These are phyloP conservation scores for Fusarium dlaminii DNA, from an alignment of 2,329 filamentous ascomycete species.

Conservation along the genomic window DNA sequence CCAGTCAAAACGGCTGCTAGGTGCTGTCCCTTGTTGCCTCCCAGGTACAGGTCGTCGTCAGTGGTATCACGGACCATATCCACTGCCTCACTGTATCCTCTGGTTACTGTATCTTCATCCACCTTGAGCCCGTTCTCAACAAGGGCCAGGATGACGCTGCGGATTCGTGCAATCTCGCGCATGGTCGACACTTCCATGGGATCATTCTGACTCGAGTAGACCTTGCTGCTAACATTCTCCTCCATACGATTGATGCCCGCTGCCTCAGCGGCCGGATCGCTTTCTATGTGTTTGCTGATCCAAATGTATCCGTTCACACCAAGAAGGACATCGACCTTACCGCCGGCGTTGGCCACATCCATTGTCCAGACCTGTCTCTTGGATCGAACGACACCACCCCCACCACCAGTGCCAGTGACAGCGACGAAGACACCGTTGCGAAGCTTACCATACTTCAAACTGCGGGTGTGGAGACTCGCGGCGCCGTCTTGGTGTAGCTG, in stretches of 20 bases:
- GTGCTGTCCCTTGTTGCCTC: conserved; percentile 64
- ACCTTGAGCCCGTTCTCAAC: conserved; percentile 85
- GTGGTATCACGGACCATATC: conserved; percentile 74
- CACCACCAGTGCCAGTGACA: conserved; percentile 84
- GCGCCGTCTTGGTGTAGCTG: conserved; percentile 85
- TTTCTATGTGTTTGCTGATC: conserved; percentile 85
- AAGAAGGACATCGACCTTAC: conserved; percentile 83
- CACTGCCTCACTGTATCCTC: conserved; percentile 82
- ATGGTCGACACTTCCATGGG: conserved; percentile 79
- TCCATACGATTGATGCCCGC: conserved; percentile 83
- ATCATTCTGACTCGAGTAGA: conserved; percentile 97
- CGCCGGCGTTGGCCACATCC: conserved; percentile 63
- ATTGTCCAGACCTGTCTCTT: conserved; percentile 90
- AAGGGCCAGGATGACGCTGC: conserved; percentile 82
- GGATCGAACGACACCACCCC: conserved; percentile 84
- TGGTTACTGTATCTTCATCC: conserved; percentile 88
- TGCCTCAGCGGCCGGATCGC: conserved; percentile 59
- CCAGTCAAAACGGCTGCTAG: conserved; percentile 55
- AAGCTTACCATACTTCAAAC: conserved; percentile 93
- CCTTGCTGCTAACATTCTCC: conserved; percentile 82
- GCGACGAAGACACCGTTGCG: conserved; percentile 90
- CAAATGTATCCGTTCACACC: conserved; percentile 98
- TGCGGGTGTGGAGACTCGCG: conserved; percentile 88
- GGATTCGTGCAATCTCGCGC: conserved; percentile 86
- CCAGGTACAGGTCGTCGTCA: conserved; percentile 68